Conservation (phyloP, 169 alveolate genomes). For the Plasmodium chabaudi region DNA sequence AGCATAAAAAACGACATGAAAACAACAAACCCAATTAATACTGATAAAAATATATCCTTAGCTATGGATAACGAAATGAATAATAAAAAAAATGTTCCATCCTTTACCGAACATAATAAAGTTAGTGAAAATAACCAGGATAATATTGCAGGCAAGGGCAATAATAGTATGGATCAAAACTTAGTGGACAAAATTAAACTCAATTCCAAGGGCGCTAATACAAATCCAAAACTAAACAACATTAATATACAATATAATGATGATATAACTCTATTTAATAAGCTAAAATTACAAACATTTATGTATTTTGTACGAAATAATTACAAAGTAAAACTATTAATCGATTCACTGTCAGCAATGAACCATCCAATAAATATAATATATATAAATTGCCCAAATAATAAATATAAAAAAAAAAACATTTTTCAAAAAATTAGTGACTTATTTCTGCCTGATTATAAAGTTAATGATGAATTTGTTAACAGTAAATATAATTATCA, state of each 20-base stretch:
- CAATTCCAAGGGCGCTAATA: not conserved
- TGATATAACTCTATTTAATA: constrained; percentile 58
- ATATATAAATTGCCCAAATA: constrained; percentile 78
- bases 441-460: constrained; percentile 24
- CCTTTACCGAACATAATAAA: not conserved
- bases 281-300: constrained; percentile 67
- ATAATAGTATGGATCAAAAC: not conserved
- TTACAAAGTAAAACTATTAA: constrained; percentile 79
- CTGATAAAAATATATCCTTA: not conserved
- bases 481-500: constrained; percentile 41
- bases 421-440: constrained; percentile 29
- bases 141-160: not conserved
- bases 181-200: too few species aligned
- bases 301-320: constrained; percentile 75
- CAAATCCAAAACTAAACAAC: constrained; percentile 21
- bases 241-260: constrained; percentile 50
- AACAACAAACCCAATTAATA: not conserved
- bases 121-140: not conserved
- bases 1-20: not conserved
- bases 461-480: constrained; percentile 21
- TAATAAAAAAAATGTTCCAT: not conserved
- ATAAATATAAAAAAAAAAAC: constrained; percentile 34
- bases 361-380: constrained; percentile 80
- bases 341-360: constrained; percentile 82
- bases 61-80: not conserved